Evolutionary conservation across 345 rosid genomes (phyloP).

Genomic region (Luvunga scandens): DNA sequence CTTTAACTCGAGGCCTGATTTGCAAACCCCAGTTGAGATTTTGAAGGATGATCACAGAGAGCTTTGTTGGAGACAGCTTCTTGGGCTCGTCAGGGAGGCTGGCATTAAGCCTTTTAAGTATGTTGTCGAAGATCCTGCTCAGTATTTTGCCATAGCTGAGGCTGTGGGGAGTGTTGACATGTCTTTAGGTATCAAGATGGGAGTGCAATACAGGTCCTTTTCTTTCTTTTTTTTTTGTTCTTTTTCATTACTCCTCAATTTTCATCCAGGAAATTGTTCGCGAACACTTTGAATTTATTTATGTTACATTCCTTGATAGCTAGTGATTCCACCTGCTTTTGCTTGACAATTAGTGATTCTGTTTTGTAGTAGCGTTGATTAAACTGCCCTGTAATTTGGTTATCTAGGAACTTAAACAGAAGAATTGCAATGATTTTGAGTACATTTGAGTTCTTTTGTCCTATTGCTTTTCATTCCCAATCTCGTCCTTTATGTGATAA

Average conservation of each 20-base stretch:
- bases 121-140: conserved; percentile 70
- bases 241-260: background rate
- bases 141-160: conserved; percentile 79
- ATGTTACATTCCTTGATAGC: background rate
- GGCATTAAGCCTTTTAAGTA: conserved; percentile 68
- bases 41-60: conserved; percentile 73
- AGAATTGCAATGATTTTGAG: background rate
- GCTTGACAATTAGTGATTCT: background rate
- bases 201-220: conserved; percentile 90
- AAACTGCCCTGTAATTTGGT: background rate
- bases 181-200: conserved; percentile 91
- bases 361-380: background rate
- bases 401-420: background rate
- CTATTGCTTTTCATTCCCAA: background rate
- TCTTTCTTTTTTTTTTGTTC: background rate
- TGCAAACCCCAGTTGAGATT: conserved; percentile 92
- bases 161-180: conserved; percentile 90
- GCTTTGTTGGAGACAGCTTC: conserved; percentile 83
- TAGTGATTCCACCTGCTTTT: background rate
- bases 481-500: background rate
- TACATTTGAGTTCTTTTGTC: background rate
- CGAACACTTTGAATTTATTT: background rate
- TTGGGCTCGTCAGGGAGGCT: conserved; percentile 71
- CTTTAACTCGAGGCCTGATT: conserved; percentile 68
- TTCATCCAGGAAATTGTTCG: background rate